A percentile compares a stretch with the other conserved stretches of the same genome.
Evolutionary conservation across 2,329 filamentous ascomycete species (phyloP).

Genomic region (Cercospora sesami): DNA sequence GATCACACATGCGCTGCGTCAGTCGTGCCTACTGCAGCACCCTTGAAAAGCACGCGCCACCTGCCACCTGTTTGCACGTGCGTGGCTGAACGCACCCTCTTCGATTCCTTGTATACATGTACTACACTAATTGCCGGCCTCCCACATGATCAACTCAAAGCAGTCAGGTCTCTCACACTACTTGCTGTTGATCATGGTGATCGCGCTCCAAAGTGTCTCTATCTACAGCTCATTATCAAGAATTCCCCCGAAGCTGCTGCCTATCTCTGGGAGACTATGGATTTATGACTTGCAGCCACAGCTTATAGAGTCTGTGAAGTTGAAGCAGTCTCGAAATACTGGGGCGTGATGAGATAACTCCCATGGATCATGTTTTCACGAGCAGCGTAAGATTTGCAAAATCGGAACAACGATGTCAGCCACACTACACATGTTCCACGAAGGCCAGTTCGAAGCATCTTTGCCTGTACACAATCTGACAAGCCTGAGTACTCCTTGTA

Average conservation of each 20-base stretch:
- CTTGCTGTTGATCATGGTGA: background rate
- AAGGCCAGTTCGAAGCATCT: background rate
- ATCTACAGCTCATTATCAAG: background rate
- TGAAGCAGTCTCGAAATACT: background rate
- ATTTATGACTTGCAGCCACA: background rate
- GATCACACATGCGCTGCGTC: conserved; percentile 7
- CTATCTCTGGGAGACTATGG: background rate
- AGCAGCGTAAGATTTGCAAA: background rate
- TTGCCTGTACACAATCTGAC: background rate
- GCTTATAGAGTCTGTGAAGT: background rate
- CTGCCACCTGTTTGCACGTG: conserved; percentile 9
- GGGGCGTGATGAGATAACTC: background rate
- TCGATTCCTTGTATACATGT: background rate
- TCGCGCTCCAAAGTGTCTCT: background rate
- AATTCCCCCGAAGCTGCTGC: background rate
- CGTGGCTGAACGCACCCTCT: background rate
- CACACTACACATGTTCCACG: background rate
- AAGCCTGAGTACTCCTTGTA: background rate
- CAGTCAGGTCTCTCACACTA: background rate
- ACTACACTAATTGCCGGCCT: background rate
- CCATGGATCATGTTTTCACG: background rate
- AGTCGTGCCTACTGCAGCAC: conserved; percentile 6
- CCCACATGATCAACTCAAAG: background rate
- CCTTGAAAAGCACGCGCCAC: conserved; percentile 3
- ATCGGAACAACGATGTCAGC: background rate